phyloP scores from a whole-genome alignment of 176 grass and related monocot species.

The Stipa capillata region DNA sequence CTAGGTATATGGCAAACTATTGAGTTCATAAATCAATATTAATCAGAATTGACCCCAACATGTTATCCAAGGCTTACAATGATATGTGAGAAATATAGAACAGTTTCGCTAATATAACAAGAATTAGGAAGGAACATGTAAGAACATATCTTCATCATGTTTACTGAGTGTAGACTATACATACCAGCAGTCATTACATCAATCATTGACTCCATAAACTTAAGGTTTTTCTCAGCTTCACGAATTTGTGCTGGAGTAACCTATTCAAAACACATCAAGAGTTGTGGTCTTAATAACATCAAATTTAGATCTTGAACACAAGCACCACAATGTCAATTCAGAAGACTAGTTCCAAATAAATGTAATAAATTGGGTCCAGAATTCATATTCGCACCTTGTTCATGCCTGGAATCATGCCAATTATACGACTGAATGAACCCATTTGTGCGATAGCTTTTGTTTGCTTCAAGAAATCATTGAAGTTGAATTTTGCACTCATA shows the following conservation, averaged over 20 bases:
- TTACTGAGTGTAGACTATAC: not conserved
- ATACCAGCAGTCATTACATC: constrained; percentile 89
- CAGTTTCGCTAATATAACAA: not conserved
- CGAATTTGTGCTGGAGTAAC: constrained; percentile 94
- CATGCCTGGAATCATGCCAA: constrained; percentile 61
- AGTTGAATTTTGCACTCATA: constrained; percentile 89
- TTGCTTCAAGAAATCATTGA: constrained; percentile 94
- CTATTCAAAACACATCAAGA: constrained; percentile 32
- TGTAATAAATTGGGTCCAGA: not conserved
- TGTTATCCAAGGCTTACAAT: not conserved
- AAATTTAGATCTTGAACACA: constrained; percentile 1
- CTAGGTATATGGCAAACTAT: not conserved
- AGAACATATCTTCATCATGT: not conserved
- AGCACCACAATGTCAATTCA: not conserved
- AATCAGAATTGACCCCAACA: not conserved
- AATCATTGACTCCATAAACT: constrained; percentile 88
- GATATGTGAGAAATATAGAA: not conserved
- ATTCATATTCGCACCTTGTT: constrained; percentile 43
- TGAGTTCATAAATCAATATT: not conserved
- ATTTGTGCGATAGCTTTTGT: constrained; percentile 72
- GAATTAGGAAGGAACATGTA: not conserved
- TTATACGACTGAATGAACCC: constrained; percentile 59
- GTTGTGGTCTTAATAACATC: not conserved
- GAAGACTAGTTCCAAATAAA: not conserved
- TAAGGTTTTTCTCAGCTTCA: constrained; percentile 88